Percentiles rank a stretch among this genome's conserved stretches.
Conservation (phyloP, 805 yeast species). For the Yarrowia bubula region DNA sequence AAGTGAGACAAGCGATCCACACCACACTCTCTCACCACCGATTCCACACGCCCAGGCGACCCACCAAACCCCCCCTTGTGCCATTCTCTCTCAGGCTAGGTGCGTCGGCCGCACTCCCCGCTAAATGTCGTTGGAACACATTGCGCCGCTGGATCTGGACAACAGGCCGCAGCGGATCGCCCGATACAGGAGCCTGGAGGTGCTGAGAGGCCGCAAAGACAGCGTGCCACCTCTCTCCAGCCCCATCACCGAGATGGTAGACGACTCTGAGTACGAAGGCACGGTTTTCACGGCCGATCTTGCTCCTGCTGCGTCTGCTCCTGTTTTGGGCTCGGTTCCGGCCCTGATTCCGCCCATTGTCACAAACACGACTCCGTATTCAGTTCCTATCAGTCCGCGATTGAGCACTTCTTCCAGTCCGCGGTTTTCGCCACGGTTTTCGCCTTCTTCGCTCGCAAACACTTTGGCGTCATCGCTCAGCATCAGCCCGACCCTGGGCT, state of each 20-base stretch:
- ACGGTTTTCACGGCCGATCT: background rate
- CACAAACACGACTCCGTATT: conserved; percentile 5
- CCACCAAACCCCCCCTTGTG: background rate
- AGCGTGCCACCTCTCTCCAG: background rate
- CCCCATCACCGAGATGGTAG: background rate
- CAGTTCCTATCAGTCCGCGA: background rate
- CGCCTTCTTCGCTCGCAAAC: conserved; percentile 19
- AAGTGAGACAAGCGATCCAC: conserved; percentile 3
- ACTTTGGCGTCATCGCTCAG: conserved; percentile 9
- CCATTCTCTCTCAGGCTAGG: background rate
- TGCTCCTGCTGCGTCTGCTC: background rate
- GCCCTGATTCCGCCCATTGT: conserved; percentile 8
- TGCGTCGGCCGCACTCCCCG: background rate
- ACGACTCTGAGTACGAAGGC: background rate
- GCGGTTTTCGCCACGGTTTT: conserved; percentile 9
- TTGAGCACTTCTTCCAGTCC: background rate
- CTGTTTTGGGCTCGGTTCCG: conserved; percentile 1
- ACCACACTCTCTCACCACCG: background rate
- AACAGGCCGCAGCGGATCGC: background rate
- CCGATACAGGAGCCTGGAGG: conserved; percentile 15
- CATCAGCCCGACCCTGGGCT: conserved; percentile 14
- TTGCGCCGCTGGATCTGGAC: conserved; percentile 11
- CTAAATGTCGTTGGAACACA: conserved; percentile 11
- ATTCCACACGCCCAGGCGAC: background rate
- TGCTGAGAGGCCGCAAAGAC: conserved; percentile 3